Conservation (phyloP, 2,329 filamentous ascomycete genomes). For the Leptographium lundbergii region DNA sequence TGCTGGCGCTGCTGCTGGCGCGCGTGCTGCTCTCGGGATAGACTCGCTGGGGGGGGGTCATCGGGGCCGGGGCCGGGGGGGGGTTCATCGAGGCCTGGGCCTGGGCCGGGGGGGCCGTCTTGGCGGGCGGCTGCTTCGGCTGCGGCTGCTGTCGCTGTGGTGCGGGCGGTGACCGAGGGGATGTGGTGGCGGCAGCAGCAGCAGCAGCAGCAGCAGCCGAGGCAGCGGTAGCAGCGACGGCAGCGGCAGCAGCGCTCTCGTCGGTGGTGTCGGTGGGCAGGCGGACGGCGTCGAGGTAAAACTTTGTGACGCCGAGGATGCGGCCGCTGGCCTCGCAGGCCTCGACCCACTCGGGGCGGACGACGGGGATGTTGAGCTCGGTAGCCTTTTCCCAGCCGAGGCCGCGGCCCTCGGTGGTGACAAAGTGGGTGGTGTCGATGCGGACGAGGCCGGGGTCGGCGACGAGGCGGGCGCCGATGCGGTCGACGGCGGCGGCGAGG, state of each 20-base stretch:
- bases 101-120: neutral
- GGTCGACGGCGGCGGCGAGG: conserved; percentile 62
- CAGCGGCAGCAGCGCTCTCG: neutral
- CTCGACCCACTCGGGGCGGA: conserved; percentile 92
- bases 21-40: neutral
- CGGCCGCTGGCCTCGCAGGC: conserved; percentile 89
- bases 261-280: conserved; percentile 16
- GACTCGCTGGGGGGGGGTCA: conserved; percentile 12
- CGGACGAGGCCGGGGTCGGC: conserved; percentile 54
- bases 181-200: conserved; percentile 14
- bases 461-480: conserved; percentile 85
- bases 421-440: conserved; percentile 97
- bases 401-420: conserved; percentile 86
- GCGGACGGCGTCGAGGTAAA: conserved; percentile 75
- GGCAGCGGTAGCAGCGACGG: conserved; percentile 3
- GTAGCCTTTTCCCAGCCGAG: conserved; percentile 90
- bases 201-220: conserved; percentile 9
- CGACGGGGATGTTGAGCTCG: conserved; percentile 95
- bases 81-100: neutral
- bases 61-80: neutral
- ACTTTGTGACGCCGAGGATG: conserved; percentile 87
- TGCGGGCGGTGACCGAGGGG: neutral
- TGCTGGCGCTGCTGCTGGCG: conserved; percentile 12
- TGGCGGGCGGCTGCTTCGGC: neutral
- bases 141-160: neutral